Percentiles rank a stretch among this genome's conserved stretches.
phyloP scores from a whole-genome alignment of 2,329 filamentous ascomycete genomes.

The Exophiala sp. region DNA sequence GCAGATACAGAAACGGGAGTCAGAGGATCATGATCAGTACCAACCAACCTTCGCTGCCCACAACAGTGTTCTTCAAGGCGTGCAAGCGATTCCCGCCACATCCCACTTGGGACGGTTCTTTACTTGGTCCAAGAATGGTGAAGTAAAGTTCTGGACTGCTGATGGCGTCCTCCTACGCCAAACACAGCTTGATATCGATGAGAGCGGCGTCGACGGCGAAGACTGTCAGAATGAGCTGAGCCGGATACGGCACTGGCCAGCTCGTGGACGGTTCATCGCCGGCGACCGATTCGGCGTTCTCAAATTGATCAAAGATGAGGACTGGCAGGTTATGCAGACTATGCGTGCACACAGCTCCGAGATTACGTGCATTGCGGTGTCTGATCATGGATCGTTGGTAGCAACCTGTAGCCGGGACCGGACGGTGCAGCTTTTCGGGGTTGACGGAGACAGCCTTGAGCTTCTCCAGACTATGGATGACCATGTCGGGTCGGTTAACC shows the following conservation, averaged over 20 bases:
- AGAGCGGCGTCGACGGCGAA: conserved; percentile 43
- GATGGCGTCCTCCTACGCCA: conserved; percentile 63
- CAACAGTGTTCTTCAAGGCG: conserved; percentile 59
- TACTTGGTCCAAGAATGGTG: conserved; percentile 80
- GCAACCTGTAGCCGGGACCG: conserved; percentile 83
- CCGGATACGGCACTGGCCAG: conserved; percentile 53
- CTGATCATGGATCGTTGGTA: conserved; percentile 59
- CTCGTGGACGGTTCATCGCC: conserved; percentile 64
- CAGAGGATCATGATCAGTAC: conserved; percentile 30
- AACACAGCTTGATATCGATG: conserved; percentile 64
- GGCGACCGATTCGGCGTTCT: conserved; percentile 85
- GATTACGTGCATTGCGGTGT: conserved; percentile 72
- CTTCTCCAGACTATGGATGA: conserved; percentile 88
- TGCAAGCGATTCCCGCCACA: conserved; percentile 57
- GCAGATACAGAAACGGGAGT: conserved; percentile 48
- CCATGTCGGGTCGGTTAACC: conserved; percentile 78
- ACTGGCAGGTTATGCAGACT: conserved; percentile 58
- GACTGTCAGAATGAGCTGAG: conserved; percentile 53
- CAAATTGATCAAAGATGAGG: conserved; percentile 39
- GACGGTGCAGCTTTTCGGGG: conserved; percentile 82
- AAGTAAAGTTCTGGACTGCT: conserved; percentile 73
- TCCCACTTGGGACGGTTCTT: conserved; percentile 67
- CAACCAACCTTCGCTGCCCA: conserved; percentile 49
- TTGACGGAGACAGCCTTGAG: conserved; percentile 55
- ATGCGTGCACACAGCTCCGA: conserved; percentile 83